Base-by-base conservation (phyloP, 129 eudicot genomes). In the Saposhnikovia divaricata region DNA sequence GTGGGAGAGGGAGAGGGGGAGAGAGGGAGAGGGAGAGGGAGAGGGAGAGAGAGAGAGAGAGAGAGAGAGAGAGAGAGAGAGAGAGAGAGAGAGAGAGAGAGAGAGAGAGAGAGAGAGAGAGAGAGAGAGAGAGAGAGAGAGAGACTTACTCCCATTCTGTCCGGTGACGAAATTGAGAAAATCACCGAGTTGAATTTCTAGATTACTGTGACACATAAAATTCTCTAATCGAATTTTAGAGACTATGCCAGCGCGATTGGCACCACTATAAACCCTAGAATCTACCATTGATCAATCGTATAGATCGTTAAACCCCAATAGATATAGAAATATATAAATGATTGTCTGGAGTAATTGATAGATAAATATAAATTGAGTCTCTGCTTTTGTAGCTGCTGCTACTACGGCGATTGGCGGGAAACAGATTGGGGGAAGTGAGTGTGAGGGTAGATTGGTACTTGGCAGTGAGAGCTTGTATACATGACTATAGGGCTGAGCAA, bases 81-180 rank as follows among this genome's bases (percentile, higher is more conserved):
- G 69, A 44, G 6, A 59, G 72, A 66, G 40, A 66, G 72, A 28
- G 72, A 25, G 72, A 65, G 19, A 3, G 72, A 65, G 37, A 21
- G 61, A 50, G 9, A 8, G 72, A 65, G 39, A 12, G 72, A 65
- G 72, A 3, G 72, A 65, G 39, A 10, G 72, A 28, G 38, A 16
- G 70, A 28, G 9, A 21, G 71, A 11, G 39, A 65, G 72, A 65
- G 72, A 25, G 72, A 65, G 39, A 25, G 72, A 28, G 38, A 21
- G 69, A 50, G 9, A 70, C 97, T 75, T 82, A 95, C 98, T 95
- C 77, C 98, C 98, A 61, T 95, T 95, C 81, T 95, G 98, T 51
- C 98, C 98, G 1, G 98, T 95, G 85, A 95, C 88, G 85, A 95
- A 95, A 89, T 95, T 95, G 63, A 95, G 88, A 37, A 78, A 83